Base-by-base conservation (phyloP, 805 yeast genomes). In the Saccharomyces jurei region DNA sequence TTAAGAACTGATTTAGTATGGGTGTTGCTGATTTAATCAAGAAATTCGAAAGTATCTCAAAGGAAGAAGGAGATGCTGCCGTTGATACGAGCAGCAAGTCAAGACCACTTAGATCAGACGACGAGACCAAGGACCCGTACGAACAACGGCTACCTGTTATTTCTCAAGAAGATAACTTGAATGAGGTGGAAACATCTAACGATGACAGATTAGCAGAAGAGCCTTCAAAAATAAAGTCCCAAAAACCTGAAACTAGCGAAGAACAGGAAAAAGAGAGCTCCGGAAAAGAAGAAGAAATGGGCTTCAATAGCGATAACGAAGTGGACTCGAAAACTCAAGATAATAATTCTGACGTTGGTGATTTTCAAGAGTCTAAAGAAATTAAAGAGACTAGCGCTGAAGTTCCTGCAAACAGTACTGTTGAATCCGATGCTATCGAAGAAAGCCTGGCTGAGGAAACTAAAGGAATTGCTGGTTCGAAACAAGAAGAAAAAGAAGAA, bases 11-110 rank as follows among this genome's bases (percentile, higher is more conserved):
- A 52, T 41, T 41, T n/a, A 52, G 11, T 41, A 70, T 70, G 74
- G 74, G 72, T 60, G 74, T 70, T 44, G 72, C 73, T 48, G 74
- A 70, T 53, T 60, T 70, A 54, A 70, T 70, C 48, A 70, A 70
- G 51, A 68, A 68, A 54, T 70, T 70, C 54, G 74, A 70, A 51
- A 65, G 54, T 13, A 59, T 68, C 26, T 58, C 70, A 6, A 60
- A 50, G 41, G 56, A 57, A 25, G 58, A 54, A 32, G 59, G 49
- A 4, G 52, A 53, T 10, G 9, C 30, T 47, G 22, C 30, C 52
- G 31, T 31, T 48, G 49, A 21, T 29, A 48, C 50, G 11, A 26
- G 31, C n/a, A 30, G n/a, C 27, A 36, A 25, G 9, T 26, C 29
- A 32, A 30, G 28, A 22, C n/a, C 46, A 6, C 26, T 4, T 21